Base-by-base conservation (phyloP, 2,329 filamentous ascomycete genomes). In the Leptographium flavum region DNA sequence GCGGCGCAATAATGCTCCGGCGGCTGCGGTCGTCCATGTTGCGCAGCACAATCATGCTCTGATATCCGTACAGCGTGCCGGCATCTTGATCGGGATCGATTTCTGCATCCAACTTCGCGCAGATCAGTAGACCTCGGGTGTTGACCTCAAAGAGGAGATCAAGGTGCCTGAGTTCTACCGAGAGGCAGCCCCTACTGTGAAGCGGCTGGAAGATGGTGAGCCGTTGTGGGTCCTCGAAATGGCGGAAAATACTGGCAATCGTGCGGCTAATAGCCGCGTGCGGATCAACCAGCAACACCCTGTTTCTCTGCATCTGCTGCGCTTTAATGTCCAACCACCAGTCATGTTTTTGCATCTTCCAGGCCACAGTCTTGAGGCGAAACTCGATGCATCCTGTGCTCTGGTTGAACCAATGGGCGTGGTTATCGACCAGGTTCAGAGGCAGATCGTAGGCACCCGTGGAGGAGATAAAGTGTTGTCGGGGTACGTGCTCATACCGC, bases 371-470 rank as follows among this genome's bases (percentile, higher is more conserved):
- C 0, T 55, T 48, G 0, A 66, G 59, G 1, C 56, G 55, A 21
- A 80, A 68, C 38, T 82, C 71, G 0, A 83, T 42, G 0, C 51
- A 40, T 0, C 55, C 49, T 0, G 49, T 56, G 0, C 25, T 40
- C 0, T 78, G 13, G 36, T 81, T 62, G 4, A 81, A 59, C 76
- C 77, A 83, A 49, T 83, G 78, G 0, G 71, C 61, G 42, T 72
- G 80, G 7, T 67, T 58, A 0, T 70, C 56, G 0, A 78, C 49
- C 0, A 83, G 59, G 0, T 63, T 54, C 0, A 50, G 51, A 0
- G 79, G 79, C 0, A 81, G 57, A 49, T 79, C 75, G 31, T 59
- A 66, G 3, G 0, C 69, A 68, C 30, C 64, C 62, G 4, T 11
- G 0, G 0, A 0, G 8, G 21, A 15, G 4, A 48, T 19, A n/a